Conservation (phyloP, 768 basidiomycete species). For the Suillus ampliporus region DNA sequence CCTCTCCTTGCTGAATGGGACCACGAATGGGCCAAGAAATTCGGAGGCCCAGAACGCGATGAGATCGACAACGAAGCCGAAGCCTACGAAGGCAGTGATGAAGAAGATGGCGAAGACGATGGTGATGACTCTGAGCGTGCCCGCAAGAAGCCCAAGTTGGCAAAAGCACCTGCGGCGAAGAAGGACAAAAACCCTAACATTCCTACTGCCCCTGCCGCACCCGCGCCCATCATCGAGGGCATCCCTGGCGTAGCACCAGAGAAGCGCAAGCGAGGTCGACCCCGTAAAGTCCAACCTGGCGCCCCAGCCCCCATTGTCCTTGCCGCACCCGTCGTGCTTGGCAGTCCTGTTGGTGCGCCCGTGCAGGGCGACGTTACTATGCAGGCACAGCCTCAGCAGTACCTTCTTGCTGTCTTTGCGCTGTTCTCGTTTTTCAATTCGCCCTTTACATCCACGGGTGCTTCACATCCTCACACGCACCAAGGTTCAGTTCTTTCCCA, state of each 20-base stretch:
- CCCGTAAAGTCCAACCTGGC: constrained; percentile 69
- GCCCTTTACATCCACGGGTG: constrained; percentile 54
- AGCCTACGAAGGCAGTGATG: constrained; percentile 43
- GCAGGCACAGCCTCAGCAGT: constrained; percentile 52
- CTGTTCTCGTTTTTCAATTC: constrained; percentile 89
- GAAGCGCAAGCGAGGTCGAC: constrained; percentile 85
- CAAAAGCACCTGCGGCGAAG: constrained; percentile 46
- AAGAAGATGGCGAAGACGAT: constrained; percentile 46
- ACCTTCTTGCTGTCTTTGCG: constrained; percentile 82
- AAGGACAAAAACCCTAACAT: constrained; percentile 49
- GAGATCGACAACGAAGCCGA: constrained; percentile 63
- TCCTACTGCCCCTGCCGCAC: constrained; percentile 28
- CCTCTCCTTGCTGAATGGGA: constrained; percentile 79
- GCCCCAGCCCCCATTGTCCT: constrained; percentile 41
- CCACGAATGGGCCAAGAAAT: constrained; percentile 69
- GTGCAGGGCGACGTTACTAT: constrained; percentile 19
- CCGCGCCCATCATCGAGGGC: constrained; percentile 32
- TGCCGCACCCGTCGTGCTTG: constrained; percentile 24
- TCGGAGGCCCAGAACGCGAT: constrained; percentile 81
- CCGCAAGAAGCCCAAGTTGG: constrained; percentile 67
- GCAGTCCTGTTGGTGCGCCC: constrained; percentile 20
- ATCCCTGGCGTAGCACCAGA: constrained; percentile 51
- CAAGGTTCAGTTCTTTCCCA: constrained; percentile 62
- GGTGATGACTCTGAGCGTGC: constrained; percentile 50
- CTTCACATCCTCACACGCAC: constrained; percentile 51